Base-by-base conservation (phyloP, 768 basidiomycete genomes). In the Tremella fuciformis region DNA sequence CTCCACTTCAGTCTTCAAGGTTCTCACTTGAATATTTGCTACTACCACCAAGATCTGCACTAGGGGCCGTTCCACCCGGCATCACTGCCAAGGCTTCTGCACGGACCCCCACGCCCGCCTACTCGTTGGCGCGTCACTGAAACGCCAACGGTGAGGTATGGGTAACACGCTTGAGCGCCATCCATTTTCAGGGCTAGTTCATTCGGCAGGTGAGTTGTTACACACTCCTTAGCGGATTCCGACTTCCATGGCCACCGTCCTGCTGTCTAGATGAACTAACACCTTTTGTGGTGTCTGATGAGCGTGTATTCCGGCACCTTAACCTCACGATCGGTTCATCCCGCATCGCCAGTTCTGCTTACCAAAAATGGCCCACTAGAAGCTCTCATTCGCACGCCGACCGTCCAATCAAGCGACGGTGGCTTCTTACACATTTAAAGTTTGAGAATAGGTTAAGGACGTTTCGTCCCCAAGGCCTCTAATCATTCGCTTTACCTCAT, bases 141-240 rank as follows among this genome's bases (percentile, higher is more conserved):
- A 83, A 84, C 83, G 79, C 83, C 82, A 82, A 85, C 82, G 84
- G 86, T 80, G 84, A 85, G 84, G 86, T 87, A 84, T 87, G 84
- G 86, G 86, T 86, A 84, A 83, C 82, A 85, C 83, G 82, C 85
- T 86, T 86, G 82, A 87, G 86, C 85, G 85, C 86, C 86, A 87
- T 87, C 86, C 85, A 86, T 87, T 87, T 87, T 87, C 84, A 86
- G 85, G 86, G 86, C 85, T 85, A 86, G 85, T 86, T 86, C 83
- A 85, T 88, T 88, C 85, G 84, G 86, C 86, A 86, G 86, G 85
- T 87, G 85, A 87, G 85, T 86, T 86, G 85, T 86, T 85, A 85
- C 85, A 86, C 85, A 86, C 84, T 86, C 84, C 85, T 86, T 86
- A 86, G 85, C 84, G 84, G 85, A 79, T 86, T 86, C 83, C 82